Base-by-base conservation (phyloP, 1,139 yeast genomes). In the Diutina scorzettiae region DNA sequence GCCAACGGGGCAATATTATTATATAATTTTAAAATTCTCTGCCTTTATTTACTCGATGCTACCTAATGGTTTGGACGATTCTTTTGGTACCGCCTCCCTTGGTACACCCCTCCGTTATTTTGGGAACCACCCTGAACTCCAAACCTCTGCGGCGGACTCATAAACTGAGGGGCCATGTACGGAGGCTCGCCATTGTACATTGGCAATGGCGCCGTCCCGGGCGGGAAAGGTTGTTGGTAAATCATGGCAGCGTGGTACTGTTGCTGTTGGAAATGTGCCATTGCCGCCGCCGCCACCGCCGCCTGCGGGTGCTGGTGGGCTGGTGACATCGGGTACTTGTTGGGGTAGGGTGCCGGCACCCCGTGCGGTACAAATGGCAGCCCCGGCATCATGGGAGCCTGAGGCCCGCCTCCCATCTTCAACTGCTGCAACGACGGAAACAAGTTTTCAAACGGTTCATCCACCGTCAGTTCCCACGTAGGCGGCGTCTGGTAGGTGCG, bases 401-500 rank as follows among this genome's bases (percentile, higher is more conserved):
- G 45, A 11, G 49, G 47, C 23, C 44, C 48, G 11, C 57, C 58
- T 9, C 48, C 52, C 56, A 64, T 52, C 55, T 27, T 41, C 27
- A 28, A 24, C 30, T 11, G 42, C 43, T 17, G 40, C 19, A 19
- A 43, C 37, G 37, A 42, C 36, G 36, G 44, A 33, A 74, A 74
- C 43, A 72, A 55, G 20, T 60, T 58, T 44, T 64, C 69, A 55
- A 75, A 71, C 2, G 78, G 64, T 43, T 69, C 76, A 41, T 76
- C 81, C 21, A 71, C 60, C 3, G 81, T 77, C 19, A 70, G 64
- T 24, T 69, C 66, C 95, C 95, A 85, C 0, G 91, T 81, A 43
- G 95, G 95, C 4, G 86, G 81, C 0, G 93, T 81, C 40, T 70
- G 68, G 57, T 73, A 85, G 1, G 94, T 78, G 50, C 69, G 75